Evolutionary conservation across 192 early-diverging fungal species (phyloP).

Genomic region (Glomus cerebriforme): DNA sequence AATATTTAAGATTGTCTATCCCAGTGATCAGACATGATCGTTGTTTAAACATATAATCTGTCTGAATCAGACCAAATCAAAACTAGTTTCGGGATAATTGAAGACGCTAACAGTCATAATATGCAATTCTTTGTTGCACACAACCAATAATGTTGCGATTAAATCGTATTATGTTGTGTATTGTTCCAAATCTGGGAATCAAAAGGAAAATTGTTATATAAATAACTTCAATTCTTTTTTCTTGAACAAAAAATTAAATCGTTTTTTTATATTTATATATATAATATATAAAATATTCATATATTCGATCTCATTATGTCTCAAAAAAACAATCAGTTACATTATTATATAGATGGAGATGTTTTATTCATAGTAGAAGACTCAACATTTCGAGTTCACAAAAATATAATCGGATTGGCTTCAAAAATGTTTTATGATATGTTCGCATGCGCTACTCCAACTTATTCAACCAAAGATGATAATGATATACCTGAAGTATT

Average conservation of each 20-base stretch:
- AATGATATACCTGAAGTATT: neutral
- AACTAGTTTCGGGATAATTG: no score
- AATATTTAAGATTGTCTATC: no score
- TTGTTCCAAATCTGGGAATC: neutral
- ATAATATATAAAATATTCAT: neutral
- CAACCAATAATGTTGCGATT: no score
- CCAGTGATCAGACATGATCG: no score
- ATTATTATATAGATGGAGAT: slow-evolving; percentile 24
- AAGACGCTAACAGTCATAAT: no score
- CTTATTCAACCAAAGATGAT: neutral
- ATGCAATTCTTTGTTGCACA: no score
- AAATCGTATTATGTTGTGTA: neutral
- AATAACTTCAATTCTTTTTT: neutral
- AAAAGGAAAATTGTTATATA: neutral
- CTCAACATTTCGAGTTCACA: slow-evolving; percentile 5
- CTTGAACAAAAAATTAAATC: neutral
- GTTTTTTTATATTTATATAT: neutral
- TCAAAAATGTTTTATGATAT: slow-evolving; percentile 17
- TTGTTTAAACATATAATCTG: no score
- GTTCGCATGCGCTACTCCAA: neutral
- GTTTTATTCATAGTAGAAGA: slow-evolving; percentile 2
- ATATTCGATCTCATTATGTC: neutral
- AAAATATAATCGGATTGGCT: slow-evolving; percentile 1
- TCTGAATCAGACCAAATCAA: no score
- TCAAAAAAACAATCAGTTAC: neutral